Conservation (phyloP, 2,329 filamentous ascomycete species). For the Colletotrichum viniferum region DNA sequence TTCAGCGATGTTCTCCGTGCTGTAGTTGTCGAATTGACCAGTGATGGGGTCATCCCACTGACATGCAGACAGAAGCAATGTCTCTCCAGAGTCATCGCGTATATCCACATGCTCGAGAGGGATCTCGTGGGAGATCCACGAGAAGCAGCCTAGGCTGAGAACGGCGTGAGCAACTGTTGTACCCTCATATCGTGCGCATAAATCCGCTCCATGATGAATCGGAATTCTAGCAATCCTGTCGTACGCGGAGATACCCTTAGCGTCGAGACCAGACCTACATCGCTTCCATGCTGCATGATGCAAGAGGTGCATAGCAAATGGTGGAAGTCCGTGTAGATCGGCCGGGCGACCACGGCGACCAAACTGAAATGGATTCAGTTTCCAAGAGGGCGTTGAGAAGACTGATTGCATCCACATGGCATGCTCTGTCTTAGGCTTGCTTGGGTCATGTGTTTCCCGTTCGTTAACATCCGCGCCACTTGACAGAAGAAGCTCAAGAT, state of each 20-base stretch:
- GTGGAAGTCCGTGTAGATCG: not conserved
- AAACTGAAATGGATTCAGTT: not conserved
- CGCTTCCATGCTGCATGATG: not conserved
- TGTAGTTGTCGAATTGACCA: not conserved
- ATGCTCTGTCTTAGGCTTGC: not conserved
- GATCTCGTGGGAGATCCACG: not conserved
- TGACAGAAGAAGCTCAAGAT: not conserved
- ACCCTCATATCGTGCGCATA: not conserved
- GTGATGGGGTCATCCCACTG: not conserved
- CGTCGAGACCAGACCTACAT: not conserved
- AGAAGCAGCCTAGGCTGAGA: not conserved
- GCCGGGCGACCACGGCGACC: not conserved
- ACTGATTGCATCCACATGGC: not conserved
- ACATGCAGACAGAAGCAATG: not conserved
- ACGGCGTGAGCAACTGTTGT: not conserved
- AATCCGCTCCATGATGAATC: not conserved
- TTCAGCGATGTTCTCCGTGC: not conserved
- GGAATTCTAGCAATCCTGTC: not conserved
- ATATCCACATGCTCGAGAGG: not conserved
- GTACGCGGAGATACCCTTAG: not conserved
- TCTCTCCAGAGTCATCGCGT: not conserved
- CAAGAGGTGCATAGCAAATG: not conserved
- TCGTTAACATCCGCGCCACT: not conserved
- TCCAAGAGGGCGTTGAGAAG: not conserved
- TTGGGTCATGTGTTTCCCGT: not conserved